Conservation (phyloP, 495 filamentous ascomycete species). For the Astrothelium macrocarpum region DNA sequence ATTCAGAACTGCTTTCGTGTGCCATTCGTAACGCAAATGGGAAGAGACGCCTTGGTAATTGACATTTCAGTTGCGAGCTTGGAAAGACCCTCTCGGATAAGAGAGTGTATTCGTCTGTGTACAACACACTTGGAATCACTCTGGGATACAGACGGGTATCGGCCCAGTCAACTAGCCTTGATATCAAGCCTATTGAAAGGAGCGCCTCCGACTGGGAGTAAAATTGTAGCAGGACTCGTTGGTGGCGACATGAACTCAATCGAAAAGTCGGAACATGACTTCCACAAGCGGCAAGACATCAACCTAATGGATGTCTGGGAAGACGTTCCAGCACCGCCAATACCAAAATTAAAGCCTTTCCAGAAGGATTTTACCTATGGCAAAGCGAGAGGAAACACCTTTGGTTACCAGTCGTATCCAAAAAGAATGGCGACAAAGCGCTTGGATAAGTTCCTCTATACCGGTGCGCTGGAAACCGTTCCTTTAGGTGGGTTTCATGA, state of each 20-base stretch:
- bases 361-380: conserved; percentile 1
- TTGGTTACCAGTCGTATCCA: conserved; percentile 13
- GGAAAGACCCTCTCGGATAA: not conserved
- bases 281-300: conserved; percentile 8
- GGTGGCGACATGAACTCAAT: conserved; percentile 20
- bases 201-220: not conserved
- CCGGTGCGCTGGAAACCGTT: conserved; percentile 13
- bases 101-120: conserved; percentile 15
- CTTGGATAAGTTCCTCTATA: conserved; percentile 20
- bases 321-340: conserved; percentile 10
- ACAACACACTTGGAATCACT: conserved; percentile 17
- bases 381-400: conserved; percentile 15
- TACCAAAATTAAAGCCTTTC: not conserved
- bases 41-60: not conserved
- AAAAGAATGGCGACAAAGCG: conserved; percentile 5
- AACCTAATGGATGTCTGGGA: conserved; percentile 19
- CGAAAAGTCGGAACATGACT: not conserved
- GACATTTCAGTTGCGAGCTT: not conserved
- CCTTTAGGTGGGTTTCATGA: conserved; percentile 10
- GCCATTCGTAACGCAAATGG: not conserved
- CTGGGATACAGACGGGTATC: not conserved
- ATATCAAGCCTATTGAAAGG: conserved; percentile 14
- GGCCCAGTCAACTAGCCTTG: conserved; percentile 14
- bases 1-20: not conserved
- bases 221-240: conserved; percentile 16